phyloP scores from a whole-genome alignment of 106 monocot species.

The Agapanthus africanus region DNA sequence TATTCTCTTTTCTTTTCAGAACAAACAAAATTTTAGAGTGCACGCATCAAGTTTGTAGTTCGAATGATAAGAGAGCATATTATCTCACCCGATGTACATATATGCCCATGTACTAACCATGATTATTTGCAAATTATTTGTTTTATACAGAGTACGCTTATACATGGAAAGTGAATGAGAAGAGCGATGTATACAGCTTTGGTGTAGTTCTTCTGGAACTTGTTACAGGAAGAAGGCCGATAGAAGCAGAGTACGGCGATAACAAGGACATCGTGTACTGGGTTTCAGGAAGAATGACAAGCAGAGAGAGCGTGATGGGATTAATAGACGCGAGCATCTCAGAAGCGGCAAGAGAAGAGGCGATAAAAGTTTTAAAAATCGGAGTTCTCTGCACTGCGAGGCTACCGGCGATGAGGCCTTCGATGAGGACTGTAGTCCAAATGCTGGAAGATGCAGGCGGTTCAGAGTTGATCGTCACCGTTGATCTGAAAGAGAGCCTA shows the following conservation, averaged over 20 bases:
- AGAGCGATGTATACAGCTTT: no score
- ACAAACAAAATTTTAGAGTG: no score
- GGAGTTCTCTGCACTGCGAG: slow-evolving; percentile 67
- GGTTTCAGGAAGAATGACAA: slow-evolving; percentile 23
- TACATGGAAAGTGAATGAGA: no score
- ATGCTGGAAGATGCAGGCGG: slow-evolving; percentile 62
- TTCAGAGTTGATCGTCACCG: slow-evolving; percentile 18
- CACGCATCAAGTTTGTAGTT: no score
- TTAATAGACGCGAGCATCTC: slow-evolving; percentile 30
- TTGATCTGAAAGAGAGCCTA: not conserved
- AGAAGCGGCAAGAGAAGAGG: slow-evolving; percentile 59
- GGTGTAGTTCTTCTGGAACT: no score
- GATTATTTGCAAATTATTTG: not conserved
- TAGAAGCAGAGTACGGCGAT: slow-evolving; percentile 40
- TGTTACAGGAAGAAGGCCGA: not conserved
- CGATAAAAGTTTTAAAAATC: slow-evolving; percentile 46
- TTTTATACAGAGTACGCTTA: not conserved
- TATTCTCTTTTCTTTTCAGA: no score
- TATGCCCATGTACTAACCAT: not conserved
- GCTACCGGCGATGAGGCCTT: slow-evolving; percentile 51
- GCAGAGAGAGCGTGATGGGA: slow-evolving; percentile 19
- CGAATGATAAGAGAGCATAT: no score
- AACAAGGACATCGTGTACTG: slow-evolving; percentile 51
- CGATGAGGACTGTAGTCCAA: slow-evolving; percentile 33
- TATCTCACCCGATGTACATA: no score